Evolutionary conservation across 495 filamentous ascomycete genomes (phyloP), one percentile per base, ranked within the genome.

Genomic region (Staphylotrichum longicolle): DNA sequence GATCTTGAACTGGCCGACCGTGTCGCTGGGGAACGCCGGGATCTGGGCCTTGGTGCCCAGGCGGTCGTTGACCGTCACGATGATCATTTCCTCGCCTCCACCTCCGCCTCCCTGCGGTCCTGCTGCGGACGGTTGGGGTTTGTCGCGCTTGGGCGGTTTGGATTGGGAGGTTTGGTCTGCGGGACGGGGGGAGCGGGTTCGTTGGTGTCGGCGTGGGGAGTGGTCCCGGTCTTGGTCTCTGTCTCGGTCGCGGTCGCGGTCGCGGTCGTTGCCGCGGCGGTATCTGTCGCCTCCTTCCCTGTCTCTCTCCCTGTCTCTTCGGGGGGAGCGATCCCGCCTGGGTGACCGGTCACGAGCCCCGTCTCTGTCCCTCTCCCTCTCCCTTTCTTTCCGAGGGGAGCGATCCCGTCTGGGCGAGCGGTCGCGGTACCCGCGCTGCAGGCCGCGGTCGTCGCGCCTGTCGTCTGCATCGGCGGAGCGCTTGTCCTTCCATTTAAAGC

Each of bases 51-150:
- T 96, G 10, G 92, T 96, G 20, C 92, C 92, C 30, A 97, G 77
- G 33, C 93, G 84, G 75, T 97, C 93, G 70, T 97, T 96, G 64
- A 97, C 88, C 67, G 91, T 83, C 14, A 97, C 92, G 30, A 94
- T 83, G 57, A 96, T 97, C 88, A 96, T 93, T 39, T 87, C 87
- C 70, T 93, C 90, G 3, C 78, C 75, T 20, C 11, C n/a, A n/a
- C n/a, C 27, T 50, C 7, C 7, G 5, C 20, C 46, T 6, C 20
- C 46, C 4, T 15, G 27, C 3, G 53, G 4, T 42, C 30, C 73
- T 27, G 41, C n/a, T 61, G 55, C 15, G 63, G 65, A 15, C 57
- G 64, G 14, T 57, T 68, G 47, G 30, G 42, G 51, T 12, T 48
- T 59, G 6, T 55, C n/a, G 12, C 39, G 50, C 20, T 41, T 58